A percentile compares a stretch with the other conserved stretches of the same genome.
phyloP scores from a whole-genome alignment of 495 filamentous ascomycete species.

The Hypoxylon rickii region DNA sequence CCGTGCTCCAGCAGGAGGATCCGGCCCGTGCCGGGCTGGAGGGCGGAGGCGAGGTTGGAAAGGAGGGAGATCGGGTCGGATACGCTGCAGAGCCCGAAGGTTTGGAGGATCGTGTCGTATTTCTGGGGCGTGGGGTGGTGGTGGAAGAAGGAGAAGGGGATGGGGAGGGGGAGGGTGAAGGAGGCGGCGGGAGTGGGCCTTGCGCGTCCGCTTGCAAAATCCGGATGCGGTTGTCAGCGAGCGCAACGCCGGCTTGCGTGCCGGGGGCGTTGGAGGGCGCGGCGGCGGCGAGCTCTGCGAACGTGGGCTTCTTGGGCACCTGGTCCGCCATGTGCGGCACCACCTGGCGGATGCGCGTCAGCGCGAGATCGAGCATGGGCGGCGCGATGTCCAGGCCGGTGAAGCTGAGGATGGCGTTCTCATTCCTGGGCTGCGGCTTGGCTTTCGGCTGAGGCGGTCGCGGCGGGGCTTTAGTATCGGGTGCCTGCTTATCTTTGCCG shows the following conservation, averaged over 20 bases:
- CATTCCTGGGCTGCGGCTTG: neutral
- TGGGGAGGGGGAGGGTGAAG: conserved; percentile 27
- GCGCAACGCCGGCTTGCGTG: conserved; percentile 35
- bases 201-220: conserved; percentile 49
- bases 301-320: conserved; percentile 38
- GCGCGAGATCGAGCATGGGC: conserved; percentile 50
- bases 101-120: conserved; percentile 90
- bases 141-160: conserved; percentile 18
- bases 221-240: conserved; percentile 41
- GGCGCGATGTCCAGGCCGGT: conserved; percentile 53
- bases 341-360: conserved; percentile 41
- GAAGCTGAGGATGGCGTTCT: conserved; percentile 41
- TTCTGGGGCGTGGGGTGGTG: conserved; percentile 36
- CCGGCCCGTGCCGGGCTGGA: conserved; percentile 63
- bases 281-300: conserved; percentile 29
- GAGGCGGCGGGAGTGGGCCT: conserved; percentile 31
- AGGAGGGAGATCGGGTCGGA: conserved; percentile 72
- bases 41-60: conserved; percentile 55
- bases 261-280: conserved; percentile 19
- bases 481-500: neutral
- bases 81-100: conserved; percentile 91
- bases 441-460: neutral
- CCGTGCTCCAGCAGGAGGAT: conserved; percentile 94
- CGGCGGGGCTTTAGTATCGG: neutral
- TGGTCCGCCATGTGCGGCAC: conserved; percentile 31